Base-by-base conservation (phyloP, 805 yeast genomes). In the Groenewaldozyma salmanticensis region DNA sequence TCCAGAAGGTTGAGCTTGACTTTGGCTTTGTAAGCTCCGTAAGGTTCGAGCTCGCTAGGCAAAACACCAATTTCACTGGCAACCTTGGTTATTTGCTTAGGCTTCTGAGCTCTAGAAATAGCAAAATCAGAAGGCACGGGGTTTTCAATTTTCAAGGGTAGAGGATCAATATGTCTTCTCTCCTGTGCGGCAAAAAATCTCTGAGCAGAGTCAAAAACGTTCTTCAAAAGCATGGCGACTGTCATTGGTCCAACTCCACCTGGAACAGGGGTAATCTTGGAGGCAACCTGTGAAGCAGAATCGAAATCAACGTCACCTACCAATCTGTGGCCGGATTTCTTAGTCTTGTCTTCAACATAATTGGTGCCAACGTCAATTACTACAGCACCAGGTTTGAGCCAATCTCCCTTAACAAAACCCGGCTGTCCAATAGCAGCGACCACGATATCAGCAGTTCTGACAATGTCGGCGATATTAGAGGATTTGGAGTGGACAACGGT, bases 231-330 rank as follows among this genome's bases (percentile, higher is more conserved):
- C 96, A 88, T 87, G 32, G 95, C 95, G 37, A 90, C 96, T 21
- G 98, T 90, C 97, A 90, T 90, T 49, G 98, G 98, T 32, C 98
- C 98, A 48, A 90, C 97, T 53, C 97, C 97, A 59, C 97, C 97
- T 24, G 98, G 98, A 42, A 90, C 98, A 15, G 98, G 98, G 4
- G 97, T 88, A 48, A 92, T 74, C 52, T 71, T 74, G 9, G 79
- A 65, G 2, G 88, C 92, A 40, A 70, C 71, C 39, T 67, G 59
- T 43, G 70, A 62, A 41, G 85, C 88, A 22, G 77, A 66, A 41
- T 68, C 81, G 55, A 70, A 90, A 54, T 88, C 96, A 34, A 86
- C 96, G 60, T 90, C 98, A 48, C 98, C 98, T n/a, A 85, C 95
- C 59, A 90, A 68, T 57, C 79, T 76, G 55, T 70, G 75, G 18